Base-by-base conservation (phyloP, 495 filamentous ascomycete species). In the Darksidea phi region DNA sequence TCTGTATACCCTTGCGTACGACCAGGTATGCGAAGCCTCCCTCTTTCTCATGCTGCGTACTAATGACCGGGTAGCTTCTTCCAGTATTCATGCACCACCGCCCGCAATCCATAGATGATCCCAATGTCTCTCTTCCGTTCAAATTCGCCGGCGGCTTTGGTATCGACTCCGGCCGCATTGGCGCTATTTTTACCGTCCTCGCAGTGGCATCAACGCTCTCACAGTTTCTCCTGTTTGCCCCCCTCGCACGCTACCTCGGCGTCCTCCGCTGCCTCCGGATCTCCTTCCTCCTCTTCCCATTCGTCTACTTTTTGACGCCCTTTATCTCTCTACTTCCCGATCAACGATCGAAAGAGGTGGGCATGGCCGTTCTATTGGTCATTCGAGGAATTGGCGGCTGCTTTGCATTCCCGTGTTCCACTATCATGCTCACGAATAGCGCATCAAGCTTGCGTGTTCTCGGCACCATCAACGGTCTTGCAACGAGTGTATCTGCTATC, bases 381-480 rank as follows among this genome's bases (percentile, higher is more conserved):
- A 59, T 83, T 64, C 95, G 93, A 69, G 84, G 84, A 25, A 76
- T 86, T 47, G 80, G 80, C 11, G 81, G 81, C 36, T 91, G 92
- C 54, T 88, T 96, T 71, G 85, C 85, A 5, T 96, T 95, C 70
- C 93, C 93, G 0, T 91, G 87, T 71, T 86, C 80, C 15, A 94
- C 88, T n/a, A 95, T 96, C 67, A 73, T 96, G 18, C 77, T 97
- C 17, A 96, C 92, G 46, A 97, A 96, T 74, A 89, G 87, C 17
- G 91, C 91, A 1, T 73, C 78, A 0, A 88, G 82, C 46, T 75
- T 96, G 32, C 76, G 82, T 28, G 81, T 95, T 47, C 80, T 96
- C 6, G 93, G 91, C 0, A 95, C 92, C 1, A 75, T 97, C 49
- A 97, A 97, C 70, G 93, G 93, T 0, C 84, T 96, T 52, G 89